Conservation (phyloP, 116 monocot species). For the Posidonia oceanica region DNA sequence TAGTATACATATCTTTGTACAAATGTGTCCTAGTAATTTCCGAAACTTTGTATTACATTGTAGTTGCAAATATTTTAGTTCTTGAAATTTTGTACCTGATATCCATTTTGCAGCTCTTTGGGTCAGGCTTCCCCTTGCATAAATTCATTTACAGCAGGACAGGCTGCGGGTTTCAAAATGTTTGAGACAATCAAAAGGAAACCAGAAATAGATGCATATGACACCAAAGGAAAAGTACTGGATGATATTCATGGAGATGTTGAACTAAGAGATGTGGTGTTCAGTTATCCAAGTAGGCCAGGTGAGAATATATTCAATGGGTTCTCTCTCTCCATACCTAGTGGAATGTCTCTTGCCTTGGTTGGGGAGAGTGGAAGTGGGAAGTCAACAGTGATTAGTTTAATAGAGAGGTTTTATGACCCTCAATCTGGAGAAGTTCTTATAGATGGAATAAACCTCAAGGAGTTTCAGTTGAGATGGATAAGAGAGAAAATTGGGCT, state of each 20-base stretch:
- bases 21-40: too few species aligned
- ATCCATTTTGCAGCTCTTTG: too few species aligned
- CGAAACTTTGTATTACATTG: too few species aligned
- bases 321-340: constrained; percentile 24
- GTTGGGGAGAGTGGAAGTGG: constrained; percentile 85
- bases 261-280: constrained; percentile 16
- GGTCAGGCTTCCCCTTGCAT: constrained; percentile 50
- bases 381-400: constrained; percentile 80
- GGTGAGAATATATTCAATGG: constrained; percentile 13
- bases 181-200: constrained; percentile 22
- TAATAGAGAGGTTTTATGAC: too few species aligned
- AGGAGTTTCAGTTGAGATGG: constrained; percentile 54
- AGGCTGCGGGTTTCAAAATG: constrained; percentile 51
- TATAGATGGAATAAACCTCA: too few species aligned
- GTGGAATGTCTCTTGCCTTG: constrained; percentile 46
- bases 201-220: constrained; percentile 31
- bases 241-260: constrained; percentile 25
- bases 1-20: too few species aligned
- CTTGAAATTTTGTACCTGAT: too few species aligned
- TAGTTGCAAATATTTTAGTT: too few species aligned
- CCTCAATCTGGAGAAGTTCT: too few species aligned
- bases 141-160: constrained; percentile 14
- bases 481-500: constrained; percentile 69
- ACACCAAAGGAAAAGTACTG: neutral
- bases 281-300: constrained; percentile 48